phyloP scores from a whole-genome alignment of 2,329 filamentous ascomycete genomes.

The Clarireedia paspali region DNA sequence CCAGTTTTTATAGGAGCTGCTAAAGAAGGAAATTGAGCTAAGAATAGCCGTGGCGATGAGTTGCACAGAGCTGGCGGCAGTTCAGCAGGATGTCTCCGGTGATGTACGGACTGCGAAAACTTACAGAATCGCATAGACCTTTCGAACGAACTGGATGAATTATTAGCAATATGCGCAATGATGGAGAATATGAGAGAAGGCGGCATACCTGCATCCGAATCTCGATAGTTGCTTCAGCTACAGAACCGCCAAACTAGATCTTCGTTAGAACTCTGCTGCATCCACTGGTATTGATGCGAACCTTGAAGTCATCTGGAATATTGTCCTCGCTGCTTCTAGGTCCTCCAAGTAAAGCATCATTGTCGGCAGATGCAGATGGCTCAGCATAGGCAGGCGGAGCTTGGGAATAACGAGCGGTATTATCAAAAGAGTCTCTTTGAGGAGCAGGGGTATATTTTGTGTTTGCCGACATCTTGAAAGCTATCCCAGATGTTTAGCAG shows the following conservation, averaged over 20 bases:
- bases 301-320: slow-evolving; percentile 95
- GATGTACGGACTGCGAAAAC: slow-evolving; percentile 16
- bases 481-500: not conserved
- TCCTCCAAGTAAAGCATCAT: slow-evolving; percentile 48
- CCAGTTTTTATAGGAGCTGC: slow-evolving; percentile 69
- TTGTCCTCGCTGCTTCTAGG: slow-evolving; percentile 82
- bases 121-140: slow-evolving; percentile 92
- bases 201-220: slow-evolving; percentile 61
- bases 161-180: not conserved
- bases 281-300: slow-evolving; percentile 28
- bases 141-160: slow-evolving; percentile 72
- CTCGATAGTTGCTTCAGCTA: slow-evolving; percentile 87
- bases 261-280: slow-evolving; percentile 10
- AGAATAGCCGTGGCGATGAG: slow-evolving; percentile 76
- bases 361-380: slow-evolving; percentile 45
- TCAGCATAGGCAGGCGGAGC: slow-evolving; percentile 76
- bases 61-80: slow-evolving; percentile 61
- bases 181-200: not conserved
- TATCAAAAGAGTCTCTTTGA: slow-evolving; percentile 79
- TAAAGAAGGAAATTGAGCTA: slow-evolving; percentile 82
- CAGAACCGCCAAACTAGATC: slow-evolving; percentile 75
- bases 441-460: slow-evolving; percentile 79
- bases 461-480: slow-evolving; percentile 51
- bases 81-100: not conserved
- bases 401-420: slow-evolving; percentile 56